Evolutionary conservation across 2,329 filamentous ascomycete genomes (phyloP).

Genomic region (Diplodia scrobiculata): DNA sequence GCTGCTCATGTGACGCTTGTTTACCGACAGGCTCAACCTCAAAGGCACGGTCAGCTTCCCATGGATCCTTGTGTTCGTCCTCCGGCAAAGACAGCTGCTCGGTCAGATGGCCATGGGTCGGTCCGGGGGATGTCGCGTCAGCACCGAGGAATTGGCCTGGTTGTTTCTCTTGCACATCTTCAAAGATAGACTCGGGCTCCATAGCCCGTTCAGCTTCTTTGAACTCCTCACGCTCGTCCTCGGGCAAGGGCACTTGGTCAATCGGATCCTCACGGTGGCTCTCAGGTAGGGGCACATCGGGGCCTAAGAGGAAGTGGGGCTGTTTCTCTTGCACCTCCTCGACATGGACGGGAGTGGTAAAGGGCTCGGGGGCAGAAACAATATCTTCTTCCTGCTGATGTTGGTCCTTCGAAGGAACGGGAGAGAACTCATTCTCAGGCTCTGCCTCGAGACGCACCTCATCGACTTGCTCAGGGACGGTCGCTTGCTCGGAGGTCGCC

Average conservation of each 20-base stretch:
- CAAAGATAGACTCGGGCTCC: neutral
- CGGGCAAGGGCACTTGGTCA: neutral
- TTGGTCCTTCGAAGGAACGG: neutral
- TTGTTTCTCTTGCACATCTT: neutral
- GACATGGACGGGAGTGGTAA: neutral
- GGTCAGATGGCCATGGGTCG: neutral
- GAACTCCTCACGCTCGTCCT: slow-evolving; percentile 1
- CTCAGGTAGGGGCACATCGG: neutral
- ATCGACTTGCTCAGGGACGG: neutral
- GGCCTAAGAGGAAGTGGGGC: neutral
- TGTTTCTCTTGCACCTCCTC: slow-evolving; percentile 4
- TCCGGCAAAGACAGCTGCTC: neutral
- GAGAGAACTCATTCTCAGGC: neutral
- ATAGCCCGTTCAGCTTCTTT: neutral
- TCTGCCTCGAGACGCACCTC: neutral
- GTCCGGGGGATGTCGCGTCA: neutral
- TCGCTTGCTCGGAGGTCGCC: neutral
- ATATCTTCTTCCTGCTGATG: neutral
- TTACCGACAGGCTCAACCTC: neutral
- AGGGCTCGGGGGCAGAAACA: neutral
- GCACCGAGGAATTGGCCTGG: neutral
- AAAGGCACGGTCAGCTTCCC: neutral
- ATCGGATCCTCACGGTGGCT: neutral
- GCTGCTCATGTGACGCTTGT: neutral
- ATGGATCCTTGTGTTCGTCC: neutral